Base-by-base conservation (phyloP, 352 stramenopile species). In the Phytopythium kandeliae region DNA sequence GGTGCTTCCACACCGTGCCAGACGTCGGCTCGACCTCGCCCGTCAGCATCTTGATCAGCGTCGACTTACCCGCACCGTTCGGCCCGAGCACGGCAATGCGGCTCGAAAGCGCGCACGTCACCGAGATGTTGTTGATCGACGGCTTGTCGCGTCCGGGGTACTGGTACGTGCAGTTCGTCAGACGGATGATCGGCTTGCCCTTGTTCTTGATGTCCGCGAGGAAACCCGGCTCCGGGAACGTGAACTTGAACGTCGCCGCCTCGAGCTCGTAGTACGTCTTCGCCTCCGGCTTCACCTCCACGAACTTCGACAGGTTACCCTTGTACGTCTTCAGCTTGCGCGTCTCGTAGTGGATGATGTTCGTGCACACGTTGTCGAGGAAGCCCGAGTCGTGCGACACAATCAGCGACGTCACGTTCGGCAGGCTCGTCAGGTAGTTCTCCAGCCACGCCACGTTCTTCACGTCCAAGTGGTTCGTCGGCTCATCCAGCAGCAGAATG, bases 331-430 rank as follows among this genome's bases (percentile, higher is more conserved):
- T 90, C 42, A 94, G 67, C 79, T 94, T 90, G 45, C 78, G 93
- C 62, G 81, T 92, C 65, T 98, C 92, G 80, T 99, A 98, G 75
- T 98, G 90, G 54, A 99, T 96, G 25, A 98, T 97, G 78, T 99
- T 97, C 2, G 96, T 99, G 62, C 86, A 97, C 13, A 98, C 93
- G 61, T 96, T 97, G 80, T 99, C 98, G 19, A 99, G 70, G 77
- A 99, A 99, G 15, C 86, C 85, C 22, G 96, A 91, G 78, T 99
- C 96, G 77, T 98, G 96, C 63, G 86, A 97, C 44, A 99, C 95
- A 43, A 98, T 92, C 41, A 98, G 81, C 30, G 86, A 82, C 13
- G 95, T 99, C 55, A 94, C 74, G 55, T 97, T 92, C 24, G 71
- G 63, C 53, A 96, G 80, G 41, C 63, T 78, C 57, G 73, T 85